A percentile compares a stretch with the other conserved stretches of the same genome.
Conservation (phyloP, 805 yeast species). For the Saccharomycopsis amapae region DNA sequence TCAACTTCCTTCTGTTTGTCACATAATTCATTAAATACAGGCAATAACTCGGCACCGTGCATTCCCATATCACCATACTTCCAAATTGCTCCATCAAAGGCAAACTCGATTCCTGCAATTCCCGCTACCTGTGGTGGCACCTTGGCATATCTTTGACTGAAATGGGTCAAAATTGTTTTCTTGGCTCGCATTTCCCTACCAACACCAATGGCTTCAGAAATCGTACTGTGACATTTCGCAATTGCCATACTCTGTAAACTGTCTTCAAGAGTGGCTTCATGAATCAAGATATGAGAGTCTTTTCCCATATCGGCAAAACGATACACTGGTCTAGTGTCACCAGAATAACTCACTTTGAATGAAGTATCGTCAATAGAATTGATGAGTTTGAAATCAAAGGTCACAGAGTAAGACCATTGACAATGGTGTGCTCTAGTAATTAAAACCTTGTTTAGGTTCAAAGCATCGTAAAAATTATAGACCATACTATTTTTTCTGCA, state of each 20-base stretch:
- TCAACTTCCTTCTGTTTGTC: no score
- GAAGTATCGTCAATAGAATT: constrained; percentile 22
- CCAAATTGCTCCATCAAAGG: background rate
- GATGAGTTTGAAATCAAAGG: constrained; percentile 39
- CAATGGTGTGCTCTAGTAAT: constrained; percentile 84
- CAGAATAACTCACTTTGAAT: constrained; percentile 81
- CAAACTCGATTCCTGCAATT: background rate
- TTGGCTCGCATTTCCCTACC: constrained; percentile 65
- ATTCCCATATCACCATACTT: background rate
- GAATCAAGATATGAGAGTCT: constrained; percentile 68
- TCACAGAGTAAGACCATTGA: constrained; percentile 66
- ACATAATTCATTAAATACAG: no score
- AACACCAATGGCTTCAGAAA: constrained; percentile 74
- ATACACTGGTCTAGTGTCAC: constrained; percentile 80
- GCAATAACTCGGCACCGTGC: no score
- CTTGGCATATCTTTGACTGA: constrained; percentile 80
- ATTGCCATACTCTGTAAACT: constrained; percentile 70
- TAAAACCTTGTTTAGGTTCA: constrained; percentile 38
- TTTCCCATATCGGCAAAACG: constrained; percentile 60
- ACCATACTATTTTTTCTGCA: constrained; percentile 21
- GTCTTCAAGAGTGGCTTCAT: constrained; percentile 90
- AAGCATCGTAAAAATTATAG: constrained; percentile 34
- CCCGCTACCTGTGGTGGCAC: background rate
- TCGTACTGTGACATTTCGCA: constrained; percentile 78
- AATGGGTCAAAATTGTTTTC: constrained; percentile 76